These are phyloP conservation scores for Podaxis mareebaensis DNA, from an alignment of 768 basidiomycete genomes.

Conservation along the genomic window DNA sequence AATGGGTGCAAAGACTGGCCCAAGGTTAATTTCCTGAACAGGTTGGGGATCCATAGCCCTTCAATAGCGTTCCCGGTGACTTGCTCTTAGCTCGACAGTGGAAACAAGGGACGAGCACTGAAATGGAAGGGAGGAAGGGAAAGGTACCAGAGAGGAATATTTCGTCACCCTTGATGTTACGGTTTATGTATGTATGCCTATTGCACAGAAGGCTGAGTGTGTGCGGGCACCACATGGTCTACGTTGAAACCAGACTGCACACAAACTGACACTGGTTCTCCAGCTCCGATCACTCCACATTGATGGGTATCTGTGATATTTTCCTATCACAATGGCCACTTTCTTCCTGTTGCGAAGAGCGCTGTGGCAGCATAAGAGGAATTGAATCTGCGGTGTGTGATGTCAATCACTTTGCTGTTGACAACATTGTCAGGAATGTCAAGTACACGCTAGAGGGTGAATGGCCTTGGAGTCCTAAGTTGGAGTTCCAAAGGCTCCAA, in stretches of 20 bases:
- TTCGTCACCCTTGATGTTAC: background rate
- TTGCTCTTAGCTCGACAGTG: background rate
- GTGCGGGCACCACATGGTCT: background rate
- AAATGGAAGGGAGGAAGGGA: background rate
- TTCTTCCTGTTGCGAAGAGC: background rate
- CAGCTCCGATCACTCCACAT: background rate
- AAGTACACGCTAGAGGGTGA: too few relatives aligned
- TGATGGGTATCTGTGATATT: background rate
- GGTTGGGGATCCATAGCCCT: constrained; percentile 1
- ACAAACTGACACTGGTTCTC: background rate
- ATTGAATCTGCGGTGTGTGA: too few relatives aligned
- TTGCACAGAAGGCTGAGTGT: background rate
- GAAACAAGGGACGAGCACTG: background rate
- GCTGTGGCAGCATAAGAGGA: background rate
- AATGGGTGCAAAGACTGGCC: constrained; percentile 29
- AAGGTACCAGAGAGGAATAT: too few relatives aligned
- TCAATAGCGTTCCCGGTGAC: background rate
- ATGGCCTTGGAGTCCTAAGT: too few relatives aligned
- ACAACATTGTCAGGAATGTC: too few relatives aligned
- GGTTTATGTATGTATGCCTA: background rate
- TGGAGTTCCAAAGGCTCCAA: too few relatives aligned
- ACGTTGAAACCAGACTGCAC: background rate
- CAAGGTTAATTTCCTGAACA: constrained; percentile 23
- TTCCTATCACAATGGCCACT: background rate
- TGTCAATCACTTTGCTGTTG: too few relatives aligned